Evolutionary conservation across 768 basidiomycete genomes (phyloP).

Genomic region (Lactarius indigo): DNA sequence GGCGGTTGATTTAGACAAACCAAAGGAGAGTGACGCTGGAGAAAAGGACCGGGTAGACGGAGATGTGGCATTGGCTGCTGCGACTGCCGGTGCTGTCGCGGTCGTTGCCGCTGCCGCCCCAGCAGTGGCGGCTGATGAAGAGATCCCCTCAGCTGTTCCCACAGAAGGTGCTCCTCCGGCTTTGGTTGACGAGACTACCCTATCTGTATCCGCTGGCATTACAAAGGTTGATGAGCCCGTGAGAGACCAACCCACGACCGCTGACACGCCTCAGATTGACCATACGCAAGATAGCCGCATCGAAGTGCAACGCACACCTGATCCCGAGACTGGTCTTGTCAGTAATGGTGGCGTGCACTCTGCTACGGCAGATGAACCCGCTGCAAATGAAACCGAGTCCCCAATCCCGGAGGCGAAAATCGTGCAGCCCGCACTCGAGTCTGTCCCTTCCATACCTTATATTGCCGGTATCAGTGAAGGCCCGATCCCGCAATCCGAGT

Average conservation of each 20-base stretch:
- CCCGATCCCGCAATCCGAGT: conserved; percentile 32
- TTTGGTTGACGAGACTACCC: conserved; percentile 21
- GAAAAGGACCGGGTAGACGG: background rate
- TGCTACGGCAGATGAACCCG: conserved; percentile 33
- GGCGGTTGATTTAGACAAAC: conserved; percentile 21
- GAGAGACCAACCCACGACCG: conserved; percentile 20
- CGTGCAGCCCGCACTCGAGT: background rate
- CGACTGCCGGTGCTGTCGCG: conserved; percentile 25
- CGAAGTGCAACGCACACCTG: background rate
- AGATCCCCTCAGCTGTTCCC: background rate
- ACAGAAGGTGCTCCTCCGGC: conserved; percentile 24
- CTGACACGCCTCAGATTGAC: conserved; percentile 9
- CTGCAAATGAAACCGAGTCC: conserved; percentile 22
- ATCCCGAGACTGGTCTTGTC: background rate
- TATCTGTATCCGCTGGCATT: conserved; percentile 17
- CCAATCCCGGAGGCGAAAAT: conserved; percentile 8
- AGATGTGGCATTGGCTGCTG: conserved; percentile 14
- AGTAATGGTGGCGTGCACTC: conserved; percentile 26
- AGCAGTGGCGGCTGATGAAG: background rate
- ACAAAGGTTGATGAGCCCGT: conserved; percentile 25
- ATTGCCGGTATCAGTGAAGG: background rate
- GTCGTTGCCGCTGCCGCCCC: conserved; percentile 19
- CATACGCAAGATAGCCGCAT: background rate
- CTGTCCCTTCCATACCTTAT: background rate
- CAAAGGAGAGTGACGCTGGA: conserved; percentile 12